A percentile compares a stretch with the other conserved stretches of the same genome.
These are phyloP conservation scores for Poronia punctata DNA, from an alignment of 495 filamentous ascomycete genomes.

Conservation along the genomic window DNA sequence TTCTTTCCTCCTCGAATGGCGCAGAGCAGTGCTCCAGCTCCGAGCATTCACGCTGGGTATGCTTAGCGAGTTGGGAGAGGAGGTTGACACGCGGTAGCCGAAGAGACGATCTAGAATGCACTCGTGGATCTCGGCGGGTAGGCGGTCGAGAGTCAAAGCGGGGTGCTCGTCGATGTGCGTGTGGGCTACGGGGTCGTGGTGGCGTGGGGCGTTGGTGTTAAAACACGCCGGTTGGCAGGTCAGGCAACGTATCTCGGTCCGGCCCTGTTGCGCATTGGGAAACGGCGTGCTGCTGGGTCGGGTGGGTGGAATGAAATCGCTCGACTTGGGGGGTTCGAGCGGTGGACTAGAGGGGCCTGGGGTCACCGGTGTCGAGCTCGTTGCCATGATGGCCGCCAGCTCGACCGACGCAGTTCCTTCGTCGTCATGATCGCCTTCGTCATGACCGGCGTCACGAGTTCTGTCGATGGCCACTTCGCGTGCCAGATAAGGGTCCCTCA, in stretches of 20 bases:
- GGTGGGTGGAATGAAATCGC: slow-evolving; percentile 45
- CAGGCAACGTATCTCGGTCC: slow-evolving; percentile 31
- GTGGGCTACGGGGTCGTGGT: slow-evolving; percentile 15
- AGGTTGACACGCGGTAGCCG: slow-evolving; percentile 54
- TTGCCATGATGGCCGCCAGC: slow-evolving; percentile 42
- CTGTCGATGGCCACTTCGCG: slow-evolving; percentile 18
- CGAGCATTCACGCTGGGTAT: slow-evolving; percentile 41
- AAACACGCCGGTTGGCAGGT: slow-evolving; percentile 28
- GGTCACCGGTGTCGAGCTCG: slow-evolving; percentile 45
- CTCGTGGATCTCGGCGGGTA: slow-evolving; percentile 67
- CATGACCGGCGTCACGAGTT: slow-evolving; percentile 3
- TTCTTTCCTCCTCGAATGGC: slow-evolving; percentile 59
- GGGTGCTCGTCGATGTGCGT: slow-evolving; percentile 19
- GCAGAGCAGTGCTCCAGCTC: slow-evolving; percentile 57
- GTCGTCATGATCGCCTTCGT: slow-evolving; percentile 29
- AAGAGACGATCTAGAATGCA: slow-evolving; percentile 62
- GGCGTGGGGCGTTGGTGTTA: slow-evolving; percentile 17
- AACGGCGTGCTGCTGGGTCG: slow-evolving; percentile 52
- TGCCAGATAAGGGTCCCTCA: slow-evolving; percentile 19
- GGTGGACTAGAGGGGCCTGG: slow-evolving; percentile 49
- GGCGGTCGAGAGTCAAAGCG: slow-evolving; percentile 40
- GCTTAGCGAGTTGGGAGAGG: slow-evolving; percentile 41
- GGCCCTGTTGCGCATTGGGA: slow-evolving; percentile 43
- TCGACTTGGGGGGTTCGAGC: slow-evolving; percentile 34
- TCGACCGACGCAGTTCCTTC: slow-evolving; percentile 38